Base-by-base conservation (phyloP, 148 eudicot species). In the Pharnaceum exiguum region DNA sequence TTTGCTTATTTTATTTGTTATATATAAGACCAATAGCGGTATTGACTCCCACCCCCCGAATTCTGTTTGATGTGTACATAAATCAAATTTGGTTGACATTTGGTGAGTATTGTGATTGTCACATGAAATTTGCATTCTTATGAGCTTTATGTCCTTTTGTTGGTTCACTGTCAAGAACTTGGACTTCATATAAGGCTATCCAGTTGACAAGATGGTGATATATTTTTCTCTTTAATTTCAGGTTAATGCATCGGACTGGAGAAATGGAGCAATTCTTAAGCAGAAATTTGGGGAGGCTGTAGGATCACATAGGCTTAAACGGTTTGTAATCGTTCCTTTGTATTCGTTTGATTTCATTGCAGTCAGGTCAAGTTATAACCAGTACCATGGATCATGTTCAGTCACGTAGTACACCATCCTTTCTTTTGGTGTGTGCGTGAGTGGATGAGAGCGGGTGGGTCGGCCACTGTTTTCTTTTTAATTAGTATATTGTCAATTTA, bases 241-340 rank as follows among this genome's bases (percentile, higher is more conserved):
- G 98, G 87, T 93, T 50, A 93, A 86, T 73, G 78, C 96, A 71
- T 93, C 98, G 46, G 98, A 93, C 66, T 93, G 98, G 98, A 72
- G 98, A 43, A 88, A 73, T 66, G 88, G 98, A 71, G 78, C 90
- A 57, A 76, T 83, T 51, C 75, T 93, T 51, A 93, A 88, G 75
- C 95, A 93, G 63, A 88, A 69, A 63, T 85, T 88, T 71, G 83
- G 80, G 45, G 98, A 81, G 75, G 89, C 95, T 54, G 79, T 93
- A 53, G 90, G 82, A 66, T 79, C 82, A 47, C 87, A 93, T 62
- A 81, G 81, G 78, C 72, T 83, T 62, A 87, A 83, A 71, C 59
- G 96, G 96, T 88, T 57, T 44, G 80, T 72, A 45, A 24, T 43
- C 43, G 39, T 44, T 60, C 24, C 57, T 52, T 12, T 51, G 45